Evolutionary conservation across 1,284 basidiomycete genomes (phyloP).

Genomic region (Schizophyllum amplum): DNA sequence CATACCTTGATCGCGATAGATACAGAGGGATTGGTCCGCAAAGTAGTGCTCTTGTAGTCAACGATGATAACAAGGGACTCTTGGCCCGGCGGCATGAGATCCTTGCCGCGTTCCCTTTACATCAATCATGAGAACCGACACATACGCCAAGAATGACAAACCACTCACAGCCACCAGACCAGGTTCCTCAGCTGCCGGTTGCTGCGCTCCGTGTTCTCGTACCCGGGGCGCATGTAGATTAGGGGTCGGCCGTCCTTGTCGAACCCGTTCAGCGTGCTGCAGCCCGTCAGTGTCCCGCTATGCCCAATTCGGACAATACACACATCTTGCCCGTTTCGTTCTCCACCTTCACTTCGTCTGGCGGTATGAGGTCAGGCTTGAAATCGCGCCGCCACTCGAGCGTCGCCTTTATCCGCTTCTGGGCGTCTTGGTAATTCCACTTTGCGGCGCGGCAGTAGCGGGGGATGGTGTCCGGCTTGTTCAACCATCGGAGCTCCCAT

Average conservation of each 20-base stretch:
- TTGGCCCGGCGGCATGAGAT: slow-evolving; percentile 77
- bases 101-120: slow-evolving; percentile 81
- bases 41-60: slow-evolving; percentile 76
- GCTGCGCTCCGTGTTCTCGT: slow-evolving; percentile 72
- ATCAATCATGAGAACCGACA: not conserved
- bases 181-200: slow-evolving; percentile 76
- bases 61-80: slow-evolving; percentile 77
- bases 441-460: slow-evolving; percentile 82
- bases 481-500: slow-evolving; percentile 74
- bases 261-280: slow-evolving; percentile 73
- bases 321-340: slow-evolving; percentile 84
- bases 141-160: slow-evolving; percentile 1
- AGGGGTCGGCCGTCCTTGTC: slow-evolving; percentile 77
- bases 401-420: slow-evolving; percentile 70
- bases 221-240: slow-evolving; percentile 77
- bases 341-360: slow-evolving; percentile 71
- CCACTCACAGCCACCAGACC: slow-evolving; percentile 72
- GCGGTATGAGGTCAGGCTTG: slow-evolving; percentile 74
- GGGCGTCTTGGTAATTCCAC: slow-evolving; percentile 71
- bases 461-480: slow-evolving; percentile 64
- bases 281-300: no score
- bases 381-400: slow-evolving; percentile 77
- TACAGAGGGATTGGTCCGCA: slow-evolving; percentile 76
- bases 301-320: slow-evolving; percentile 18
- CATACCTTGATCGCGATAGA: slow-evolving; percentile 64